Percentiles rank a stretch among this genome's conserved stretches.
These are phyloP conservation scores for Mycena kentingensis DNA, from an alignment of 768 basidiomycete genomes.

Conservation along the genomic window DNA sequence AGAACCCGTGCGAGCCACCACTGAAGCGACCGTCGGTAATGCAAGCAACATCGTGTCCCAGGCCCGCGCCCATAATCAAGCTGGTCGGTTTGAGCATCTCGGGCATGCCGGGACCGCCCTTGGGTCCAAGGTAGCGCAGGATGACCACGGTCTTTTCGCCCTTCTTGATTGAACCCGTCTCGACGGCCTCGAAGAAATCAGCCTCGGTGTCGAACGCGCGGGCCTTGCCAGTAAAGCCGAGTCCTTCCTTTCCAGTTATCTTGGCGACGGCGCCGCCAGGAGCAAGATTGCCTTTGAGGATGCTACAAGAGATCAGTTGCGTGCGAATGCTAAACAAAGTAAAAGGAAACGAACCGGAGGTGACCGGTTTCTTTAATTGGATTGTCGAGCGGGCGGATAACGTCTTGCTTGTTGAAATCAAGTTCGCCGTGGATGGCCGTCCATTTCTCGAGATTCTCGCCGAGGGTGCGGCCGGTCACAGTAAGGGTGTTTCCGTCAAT, in stretches of 20 bases:
- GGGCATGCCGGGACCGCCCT: constrained; percentile 98
- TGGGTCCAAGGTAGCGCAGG: constrained; percentile 92
- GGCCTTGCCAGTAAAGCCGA: constrained; percentile 88
- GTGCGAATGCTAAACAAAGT: constrained; percentile 6
- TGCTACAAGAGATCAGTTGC: constrained; percentile 46
- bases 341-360: constrained; percentile 60
- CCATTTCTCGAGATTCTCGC: constrained; percentile 93
- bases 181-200: constrained; percentile 85
- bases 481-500: constrained; percentile 92
- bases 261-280: constrained; percentile 96
- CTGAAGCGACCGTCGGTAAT: constrained; percentile 98
- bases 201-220: constrained; percentile 91
- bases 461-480: constrained; percentile 86
- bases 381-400: constrained; percentile 83
- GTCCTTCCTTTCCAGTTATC: constrained; percentile 94
- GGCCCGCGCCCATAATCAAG: constrained; percentile 97
- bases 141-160: constrained; percentile 98
- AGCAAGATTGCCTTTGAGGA: constrained; percentile 89
- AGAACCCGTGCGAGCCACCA: constrained; percentile 72
- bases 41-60: constrained; percentile 94
- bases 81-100: constrained; percentile 99
- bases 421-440: constrained; percentile 77
- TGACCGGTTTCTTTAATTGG: constrained; percentile 92
- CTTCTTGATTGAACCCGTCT: constrained; percentile 83
- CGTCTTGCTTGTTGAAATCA: constrained; percentile 67